Conservation (phyloP, 305 asterid species). For the Caryopteris hybrid region DNA sequence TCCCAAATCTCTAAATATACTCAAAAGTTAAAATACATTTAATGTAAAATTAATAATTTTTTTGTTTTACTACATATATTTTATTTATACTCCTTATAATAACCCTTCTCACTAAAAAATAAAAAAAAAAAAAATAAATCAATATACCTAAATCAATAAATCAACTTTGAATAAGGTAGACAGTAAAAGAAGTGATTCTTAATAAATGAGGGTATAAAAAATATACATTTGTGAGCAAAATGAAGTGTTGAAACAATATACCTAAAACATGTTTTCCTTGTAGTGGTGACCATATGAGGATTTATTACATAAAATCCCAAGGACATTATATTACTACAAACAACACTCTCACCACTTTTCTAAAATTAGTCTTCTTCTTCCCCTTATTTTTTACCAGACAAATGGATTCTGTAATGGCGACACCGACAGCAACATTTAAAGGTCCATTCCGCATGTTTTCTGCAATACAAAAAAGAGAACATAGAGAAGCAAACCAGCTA, state of each 20-base stretch:
- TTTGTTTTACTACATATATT: too few relatives aligned
- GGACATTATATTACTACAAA: background rate
- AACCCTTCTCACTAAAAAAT: too few relatives aligned
- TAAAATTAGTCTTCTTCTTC: background rate
- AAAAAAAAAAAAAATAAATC: too few relatives aligned
- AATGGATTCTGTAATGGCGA: background rate
- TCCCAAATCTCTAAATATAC: too few relatives aligned
- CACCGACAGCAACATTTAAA: background rate
- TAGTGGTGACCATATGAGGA: conserved; percentile 4
- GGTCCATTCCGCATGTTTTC: conserved; percentile 10
- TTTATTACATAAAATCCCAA: conserved; percentile 22
- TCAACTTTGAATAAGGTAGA: too few relatives aligned
- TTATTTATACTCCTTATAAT: too few relatives aligned
- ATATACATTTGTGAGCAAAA: conserved; percentile 14
- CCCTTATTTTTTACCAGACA: background rate
- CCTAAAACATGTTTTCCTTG: conserved; percentile 7
- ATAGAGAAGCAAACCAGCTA: background rate
- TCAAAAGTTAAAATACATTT: too few relatives aligned
- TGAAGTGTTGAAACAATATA: background rate
- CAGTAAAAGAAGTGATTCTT: background rate
- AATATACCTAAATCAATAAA: too few relatives aligned
- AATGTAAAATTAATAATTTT: too few relatives aligned
- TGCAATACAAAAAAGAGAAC: conserved; percentile 3
- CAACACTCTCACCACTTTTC: background rate
- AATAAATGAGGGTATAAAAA: conserved; percentile 15